Evolutionary conservation across 176 grass and related monocot genomes (phyloP), one percentile per base, ranked within the genome.

Genomic region (Carex littledalei): DNA sequence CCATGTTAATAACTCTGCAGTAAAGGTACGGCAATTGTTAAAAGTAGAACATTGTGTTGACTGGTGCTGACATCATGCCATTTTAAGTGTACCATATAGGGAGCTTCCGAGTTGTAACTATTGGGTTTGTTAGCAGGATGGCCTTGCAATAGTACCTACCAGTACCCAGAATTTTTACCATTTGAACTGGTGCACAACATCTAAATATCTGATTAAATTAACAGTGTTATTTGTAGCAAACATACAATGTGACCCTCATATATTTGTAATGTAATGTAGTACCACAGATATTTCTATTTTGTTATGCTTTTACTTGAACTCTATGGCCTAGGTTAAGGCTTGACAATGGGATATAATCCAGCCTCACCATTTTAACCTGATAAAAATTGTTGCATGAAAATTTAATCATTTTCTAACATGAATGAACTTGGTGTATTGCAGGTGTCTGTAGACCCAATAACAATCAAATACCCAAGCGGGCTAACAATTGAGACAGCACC

Each of bases 401-500:
- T 21, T 24, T 75, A 24, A 10, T 56, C 24, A 55, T 78, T 56
- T 78, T 31, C 81, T 83, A 22, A 83, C 60, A 67, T 50, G 4
- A 68, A 70, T 0, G 91, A 86, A 16, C 76, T 90, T 67, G 82
- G 66, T 68, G n/a, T 21, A 18, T 79, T 58, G 43, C 26, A 18
- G 58, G 43, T n/a, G 43, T 31, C 18, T n/a, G 47, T 15, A 67
- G 87, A 56, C 58, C 50, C 81, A 67, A 85, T 31, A 63, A 89
- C n/a, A 18, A 85, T 93, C 80, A 90, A 91, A 29, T 93, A 92
- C 47, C 89, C 84, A 29, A 52, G 75, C 0, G 89, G 89, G 31
- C 3, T 54, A 56, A 93, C 90, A 2, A 88, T 78, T 22, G 78
- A 73, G 81, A 89, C 84, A 18, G 92, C 95, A 81, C 95, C 95